Base-by-base conservation (phyloP, 345 rosid species). In the Ricinus communis region DNA sequence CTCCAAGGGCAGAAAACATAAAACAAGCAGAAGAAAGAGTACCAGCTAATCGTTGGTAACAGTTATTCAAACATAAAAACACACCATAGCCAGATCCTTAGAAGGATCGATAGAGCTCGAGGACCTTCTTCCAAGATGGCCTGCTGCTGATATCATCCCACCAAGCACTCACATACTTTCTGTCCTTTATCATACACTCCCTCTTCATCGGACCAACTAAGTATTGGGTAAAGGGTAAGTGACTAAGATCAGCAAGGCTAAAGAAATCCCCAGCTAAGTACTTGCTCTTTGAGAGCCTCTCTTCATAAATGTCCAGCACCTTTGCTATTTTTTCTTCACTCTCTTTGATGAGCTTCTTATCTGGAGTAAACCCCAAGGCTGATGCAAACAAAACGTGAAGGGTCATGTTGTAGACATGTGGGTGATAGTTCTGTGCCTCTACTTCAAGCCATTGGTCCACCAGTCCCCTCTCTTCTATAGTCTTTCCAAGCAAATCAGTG, bases 361-460 rank as follows among this genome's bases (percentile, higher is more conserved):
- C 90, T 0, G 76, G 30, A 5, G 81, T 65, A 43, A 85, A 66
- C 0, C 94, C 93, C 53, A 82, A 10, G 5, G 55, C 43, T 2
- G 93, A n/a, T 0, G 84, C 69, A 11, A 86, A 89, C 69, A 85
- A 19, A 9, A 86, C 58, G 55, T 87, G 86, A 0, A 86, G 0
- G 0, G 89, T 76, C 3, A 87, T 21, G 52, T 72, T 66, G 54
- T 73, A 71, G 40, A 87, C 59, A 0, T 78, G 85, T 11, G 90
- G 97, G 74, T 89, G 76, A 80, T 18, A 87, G 65, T 69, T 76
- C 0, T 82, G 81, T 2, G 91, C 90, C 65, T 89, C 94, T 0
- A 87, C 87, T 10, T 91, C 88, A 0, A 91, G 80, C 94, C 94
- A 91, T 43, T 85, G 91, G 45, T 87, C 97, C 4, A 91, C 91